phyloP scores from a whole-genome alignment of 345 rosid genomes.

The Populus ilicifolia region DNA sequence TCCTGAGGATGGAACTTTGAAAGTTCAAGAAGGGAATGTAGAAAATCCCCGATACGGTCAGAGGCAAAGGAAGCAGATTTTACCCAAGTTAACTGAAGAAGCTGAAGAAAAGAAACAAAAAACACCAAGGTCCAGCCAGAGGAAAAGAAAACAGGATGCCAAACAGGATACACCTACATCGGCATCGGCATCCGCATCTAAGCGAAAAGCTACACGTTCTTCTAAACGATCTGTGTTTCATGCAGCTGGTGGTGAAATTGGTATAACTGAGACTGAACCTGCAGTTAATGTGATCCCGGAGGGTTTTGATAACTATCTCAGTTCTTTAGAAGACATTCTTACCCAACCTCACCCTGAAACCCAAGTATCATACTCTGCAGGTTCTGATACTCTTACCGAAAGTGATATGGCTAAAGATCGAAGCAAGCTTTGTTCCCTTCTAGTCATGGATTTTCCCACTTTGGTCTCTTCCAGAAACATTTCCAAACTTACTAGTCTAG shows the following conservation, averaged over 20 bases:
- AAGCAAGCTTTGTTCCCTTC: slow-evolving; percentile 50
- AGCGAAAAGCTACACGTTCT: slow-evolving; percentile 30
- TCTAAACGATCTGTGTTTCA: slow-evolving; percentile 14
- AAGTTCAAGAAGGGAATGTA: slow-evolving; percentile 21
- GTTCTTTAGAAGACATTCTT: slow-evolving; percentile 56
- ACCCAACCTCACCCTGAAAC: slow-evolving; percentile 36
- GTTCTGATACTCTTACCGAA: slow-evolving; percentile 22
- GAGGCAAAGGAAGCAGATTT: slow-evolving; percentile 38
- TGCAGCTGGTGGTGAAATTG: slow-evolving; percentile 13
- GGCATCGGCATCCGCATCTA: slow-evolving; percentile 15
- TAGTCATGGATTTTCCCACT: slow-evolving; percentile 52
- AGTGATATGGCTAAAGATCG: slow-evolving; percentile 51
- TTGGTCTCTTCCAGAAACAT: slow-evolving; percentile 45
- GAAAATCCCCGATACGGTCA: slow-evolving; percentile 19
- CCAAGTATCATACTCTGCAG: slow-evolving; percentile 6
- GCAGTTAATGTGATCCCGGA: slow-evolving; percentile 36
- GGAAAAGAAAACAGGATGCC: neutral
- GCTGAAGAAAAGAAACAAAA: neutral
- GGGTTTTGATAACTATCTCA: slow-evolving; percentile 63
- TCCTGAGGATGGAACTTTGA: slow-evolving; percentile 19
- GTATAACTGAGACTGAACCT: slow-evolving; percentile 18
- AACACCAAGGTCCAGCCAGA: neutral
- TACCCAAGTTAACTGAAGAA: slow-evolving; percentile 2
- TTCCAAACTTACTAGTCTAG: slow-evolving; percentile 40
- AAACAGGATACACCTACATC: neutral